These are phyloP conservation scores for Trichoderma sp. DNA, from an alignment of 2,329 filamentous ascomycete genomes.

Conservation along the genomic window DNA sequence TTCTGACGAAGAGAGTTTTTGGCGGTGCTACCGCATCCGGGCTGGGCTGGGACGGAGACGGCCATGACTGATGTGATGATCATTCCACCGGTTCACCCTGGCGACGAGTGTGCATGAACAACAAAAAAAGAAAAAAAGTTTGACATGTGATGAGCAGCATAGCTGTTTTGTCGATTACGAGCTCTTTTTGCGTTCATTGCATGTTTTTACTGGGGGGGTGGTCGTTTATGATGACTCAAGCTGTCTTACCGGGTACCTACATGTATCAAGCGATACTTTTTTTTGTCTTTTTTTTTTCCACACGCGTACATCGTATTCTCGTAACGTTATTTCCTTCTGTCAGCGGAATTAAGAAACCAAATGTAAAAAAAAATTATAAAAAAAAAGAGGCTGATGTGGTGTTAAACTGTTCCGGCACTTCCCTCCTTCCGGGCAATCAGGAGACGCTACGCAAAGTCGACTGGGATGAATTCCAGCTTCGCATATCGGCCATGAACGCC, in stretches of 20 bases:
- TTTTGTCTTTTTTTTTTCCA: not conserved
- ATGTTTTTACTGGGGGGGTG: not conserved
- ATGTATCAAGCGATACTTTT: not conserved
- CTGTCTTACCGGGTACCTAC: not conserved
- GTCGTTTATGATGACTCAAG: not conserved
- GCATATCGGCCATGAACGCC: constrained; percentile 29
- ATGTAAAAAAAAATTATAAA: not conserved
- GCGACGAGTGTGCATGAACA: not conserved
- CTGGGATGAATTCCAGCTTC: constrained; percentile 34
- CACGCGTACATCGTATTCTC: not conserved
- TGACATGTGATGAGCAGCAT: constrained; percentile 5
- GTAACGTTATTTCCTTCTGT: not conserved
- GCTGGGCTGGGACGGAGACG: constrained; percentile 3
- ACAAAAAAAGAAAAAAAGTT: not conserved
- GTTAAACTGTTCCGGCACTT: not conserved
- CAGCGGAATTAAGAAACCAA: not conserved
- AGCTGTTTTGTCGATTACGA: constrained; percentile 3
- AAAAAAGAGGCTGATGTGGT: constrained; percentile 6
- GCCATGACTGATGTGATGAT: constrained; percentile 15
- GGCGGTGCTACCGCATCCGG: not conserved
- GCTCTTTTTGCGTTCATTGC: not conserved
- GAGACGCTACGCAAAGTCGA: constrained; percentile 36
- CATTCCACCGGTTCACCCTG: constrained; percentile 6
- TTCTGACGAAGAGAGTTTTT: not conserved
- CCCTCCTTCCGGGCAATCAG: constrained; percentile 25